Conservation (phyloP, 2,329 filamentous ascomycete species). For the Hypoxylon sp. region DNA sequence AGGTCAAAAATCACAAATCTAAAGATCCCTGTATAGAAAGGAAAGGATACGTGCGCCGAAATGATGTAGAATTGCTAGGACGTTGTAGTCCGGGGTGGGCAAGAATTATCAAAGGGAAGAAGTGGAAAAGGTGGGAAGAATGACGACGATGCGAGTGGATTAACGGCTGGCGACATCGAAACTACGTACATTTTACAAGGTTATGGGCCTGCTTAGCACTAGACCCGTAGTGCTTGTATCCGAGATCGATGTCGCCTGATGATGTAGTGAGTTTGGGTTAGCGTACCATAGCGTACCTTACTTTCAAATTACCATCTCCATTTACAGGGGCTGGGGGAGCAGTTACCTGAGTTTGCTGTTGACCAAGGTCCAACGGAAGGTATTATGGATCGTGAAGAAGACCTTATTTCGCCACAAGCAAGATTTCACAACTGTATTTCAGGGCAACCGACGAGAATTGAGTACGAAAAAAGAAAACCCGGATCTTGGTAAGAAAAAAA, state of each 20-base stretch:
- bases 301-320: conserved; percentile 31
- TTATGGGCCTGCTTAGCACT: conserved; percentile 39
- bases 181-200: conserved; percentile 44
- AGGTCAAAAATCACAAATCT: conserved; percentile 28
- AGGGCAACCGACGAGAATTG: conserved; percentile 13
- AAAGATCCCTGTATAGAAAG: conserved; percentile 18
- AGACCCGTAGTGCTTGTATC: conserved; percentile 33
- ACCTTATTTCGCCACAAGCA: conserved; percentile 23
- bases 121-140: conserved; percentile 40
- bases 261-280: conserved; percentile 45
- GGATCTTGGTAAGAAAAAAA: conserved; percentile 29
- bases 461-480: conserved; percentile 28
- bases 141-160: conserved; percentile 43
- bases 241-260: conserved; percentile 46
- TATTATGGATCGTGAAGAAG: conserved; percentile 6
- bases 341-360: neutral
- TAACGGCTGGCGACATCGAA: conserved; percentile 40
- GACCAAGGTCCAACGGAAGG: neutral
- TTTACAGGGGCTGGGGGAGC: conserved; percentile 26
- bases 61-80: conserved; percentile 10
- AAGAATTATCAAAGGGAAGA: conserved; percentile 41
- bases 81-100: conserved; percentile 19
- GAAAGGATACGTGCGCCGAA: conserved; percentile 6
- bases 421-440: neutral
- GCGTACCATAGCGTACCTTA: conserved; percentile 32